Percentiles rank a stretch among this genome's conserved stretches.
phyloP scores from a whole-genome alignment of 2,329 filamentous ascomycete species.

The Aspergillus nomiae region DNA sequence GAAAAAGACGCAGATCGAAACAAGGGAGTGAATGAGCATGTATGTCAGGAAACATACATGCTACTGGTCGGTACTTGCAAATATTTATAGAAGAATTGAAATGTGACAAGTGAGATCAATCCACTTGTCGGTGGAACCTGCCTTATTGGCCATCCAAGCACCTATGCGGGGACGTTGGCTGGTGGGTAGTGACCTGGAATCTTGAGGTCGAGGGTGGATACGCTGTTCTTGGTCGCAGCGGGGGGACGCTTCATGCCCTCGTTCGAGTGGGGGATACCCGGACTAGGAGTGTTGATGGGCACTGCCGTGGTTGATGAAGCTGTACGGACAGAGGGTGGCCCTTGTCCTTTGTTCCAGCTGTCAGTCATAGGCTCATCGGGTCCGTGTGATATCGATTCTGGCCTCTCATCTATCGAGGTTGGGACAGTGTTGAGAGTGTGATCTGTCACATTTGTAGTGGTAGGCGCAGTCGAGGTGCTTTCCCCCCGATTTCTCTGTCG shows the following conservation, averaged over 20 bases:
- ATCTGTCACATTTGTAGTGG: slow-evolving; percentile 36
- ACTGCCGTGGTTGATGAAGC: slow-evolving; percentile 2
- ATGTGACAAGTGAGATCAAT: not conserved
- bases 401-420: slow-evolving; percentile 33
- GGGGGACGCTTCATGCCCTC: slow-evolving; percentile 15
- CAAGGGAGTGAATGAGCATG: not conserved
- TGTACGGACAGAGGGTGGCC: not conserved
- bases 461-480: slow-evolving; percentile 37
- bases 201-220: slow-evolving; percentile 34
- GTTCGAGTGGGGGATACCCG: slow-evolving; percentile 1
- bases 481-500: slow-evolving; percentile 27
- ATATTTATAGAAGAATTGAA: slow-evolving; percentile 6
- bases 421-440: slow-evolving; percentile 36
- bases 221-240: slow-evolving; percentile 29
- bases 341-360: not conserved
- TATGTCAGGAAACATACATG: not conserved
- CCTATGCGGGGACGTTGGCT: slow-evolving; percentile 32
- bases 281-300: not conserved
- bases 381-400: slow-evolving; percentile 6
- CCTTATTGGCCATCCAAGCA: not conserved
- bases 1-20: not conserved
- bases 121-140: not conserved
- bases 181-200: slow-evolving; percentile 41
- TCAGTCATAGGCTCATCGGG: not conserved
- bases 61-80: slow-evolving; percentile 2